Conservation (phyloP, 169 alveolate species). For the Babesia divergens region DNA sequence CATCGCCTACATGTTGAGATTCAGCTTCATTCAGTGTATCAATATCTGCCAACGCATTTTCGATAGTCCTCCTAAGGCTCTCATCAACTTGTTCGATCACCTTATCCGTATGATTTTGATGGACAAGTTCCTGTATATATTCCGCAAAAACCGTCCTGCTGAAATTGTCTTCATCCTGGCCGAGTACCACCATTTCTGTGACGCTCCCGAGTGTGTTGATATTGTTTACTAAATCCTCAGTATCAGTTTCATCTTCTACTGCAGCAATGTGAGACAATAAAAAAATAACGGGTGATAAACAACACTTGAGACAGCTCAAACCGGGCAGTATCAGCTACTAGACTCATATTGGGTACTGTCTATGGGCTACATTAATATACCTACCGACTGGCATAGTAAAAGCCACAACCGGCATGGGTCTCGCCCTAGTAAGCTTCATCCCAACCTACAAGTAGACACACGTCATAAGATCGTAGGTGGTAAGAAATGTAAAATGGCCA, state of each 20-base stretch:
- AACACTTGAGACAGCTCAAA: too few relatives aligned
- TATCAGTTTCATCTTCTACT: neutral
- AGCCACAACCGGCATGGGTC: neutral
- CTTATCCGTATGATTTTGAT: neutral
- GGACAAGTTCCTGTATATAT: conserved; percentile 12
- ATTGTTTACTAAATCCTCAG: too few relatives aligned
- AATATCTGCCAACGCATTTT: neutral
- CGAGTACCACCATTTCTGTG: conserved; percentile 21
- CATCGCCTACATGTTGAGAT: neutral
- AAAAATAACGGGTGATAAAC: too few relatives aligned
- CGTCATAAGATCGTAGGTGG: too few relatives aligned
- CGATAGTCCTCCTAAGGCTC: conserved; percentile 5
- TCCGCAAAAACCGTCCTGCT: conserved; percentile 18
- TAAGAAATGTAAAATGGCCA: too few relatives aligned
- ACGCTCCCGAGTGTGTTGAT: conserved; percentile 13
- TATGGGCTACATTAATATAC: too few relatives aligned
- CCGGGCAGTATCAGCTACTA: too few relatives aligned
- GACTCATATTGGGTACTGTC: too few relatives aligned
- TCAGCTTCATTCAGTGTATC: neutral
- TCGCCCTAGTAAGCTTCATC: conserved; percentile 31
- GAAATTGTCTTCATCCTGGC: neutral
- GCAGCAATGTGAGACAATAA: neutral
- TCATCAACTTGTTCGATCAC: conserved; percentile 26
- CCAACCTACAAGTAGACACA: neutral
- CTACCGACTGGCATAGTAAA: conserved; percentile 1